phyloP scores from a whole-genome alignment of 495 filamentous ascomycete genomes.

The Podospora pseudopauciseta region DNA sequence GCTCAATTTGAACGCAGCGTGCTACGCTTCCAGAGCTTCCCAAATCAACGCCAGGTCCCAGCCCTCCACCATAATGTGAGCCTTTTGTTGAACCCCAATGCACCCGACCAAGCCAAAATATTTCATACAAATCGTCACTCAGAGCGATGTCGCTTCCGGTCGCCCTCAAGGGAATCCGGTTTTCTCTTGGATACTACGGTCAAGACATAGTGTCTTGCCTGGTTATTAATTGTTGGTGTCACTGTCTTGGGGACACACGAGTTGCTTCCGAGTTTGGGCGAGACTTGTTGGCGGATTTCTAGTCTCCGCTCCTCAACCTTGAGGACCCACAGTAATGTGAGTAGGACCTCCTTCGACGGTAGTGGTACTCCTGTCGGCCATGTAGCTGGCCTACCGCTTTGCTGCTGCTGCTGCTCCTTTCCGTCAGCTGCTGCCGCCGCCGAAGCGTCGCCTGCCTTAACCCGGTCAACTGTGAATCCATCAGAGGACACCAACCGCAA shows the following conservation, averaged over 20 bases:
- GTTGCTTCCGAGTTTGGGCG: constrained; percentile 22
- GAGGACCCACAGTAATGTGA: constrained; percentile 52
- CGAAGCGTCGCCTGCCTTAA: constrained; percentile 33
- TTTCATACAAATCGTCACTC: constrained; percentile 19
- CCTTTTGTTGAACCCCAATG: constrained; percentile 1
- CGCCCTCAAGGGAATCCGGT: not conserved
- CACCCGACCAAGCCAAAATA: constrained; percentile 7
- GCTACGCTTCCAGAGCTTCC: not conserved
- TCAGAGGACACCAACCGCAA: constrained; percentile 64
- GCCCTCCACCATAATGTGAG: not conserved
- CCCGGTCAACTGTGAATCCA: constrained; percentile 39
- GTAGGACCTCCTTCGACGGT: constrained; percentile 51
- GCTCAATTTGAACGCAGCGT: not conserved
- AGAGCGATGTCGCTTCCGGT: constrained; percentile 11
- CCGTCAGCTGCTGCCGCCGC: constrained; percentile 29
- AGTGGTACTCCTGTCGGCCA: constrained; percentile 43
- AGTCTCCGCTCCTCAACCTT: constrained; percentile 45
- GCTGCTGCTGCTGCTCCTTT: constrained; percentile 35
- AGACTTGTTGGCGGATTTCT: constrained; percentile 24
- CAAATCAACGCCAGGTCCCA: constrained; percentile 1
- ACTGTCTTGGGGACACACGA: constrained; percentile 23
- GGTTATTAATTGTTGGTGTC: constrained; percentile 19
- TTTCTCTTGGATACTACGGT: constrained; percentile 21
- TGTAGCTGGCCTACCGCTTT: constrained; percentile 33
- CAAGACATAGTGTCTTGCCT: constrained; percentile 21